phyloP scores from a whole-genome alignment of 177 flowering plant species.

The Vitis hybrid region DNA sequence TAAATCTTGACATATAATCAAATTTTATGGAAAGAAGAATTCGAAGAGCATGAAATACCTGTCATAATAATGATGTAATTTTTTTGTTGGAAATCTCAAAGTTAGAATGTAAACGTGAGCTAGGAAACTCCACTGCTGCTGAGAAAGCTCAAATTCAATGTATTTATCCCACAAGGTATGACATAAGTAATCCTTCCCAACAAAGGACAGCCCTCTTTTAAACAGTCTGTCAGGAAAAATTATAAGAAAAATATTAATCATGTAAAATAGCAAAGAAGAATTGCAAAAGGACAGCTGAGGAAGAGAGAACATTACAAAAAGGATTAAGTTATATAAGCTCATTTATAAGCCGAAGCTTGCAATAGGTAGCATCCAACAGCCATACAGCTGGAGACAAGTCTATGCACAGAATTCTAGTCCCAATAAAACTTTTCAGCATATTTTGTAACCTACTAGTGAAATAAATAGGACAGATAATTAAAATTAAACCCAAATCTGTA shows the following conservation, averaged over 20 bases:
- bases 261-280: not conserved
- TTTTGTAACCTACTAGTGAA: not conserved
- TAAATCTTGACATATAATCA: not conserved
- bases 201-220: conserved; percentile 69
- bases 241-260: not conserved
- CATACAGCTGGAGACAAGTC: too few species aligned
- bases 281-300: not conserved
- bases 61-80: conserved; percentile 61
- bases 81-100: conserved; percentile 74
- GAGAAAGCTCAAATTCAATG: conserved; percentile 72
- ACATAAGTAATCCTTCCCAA: conserved; percentile 82
- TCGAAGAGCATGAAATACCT: conserved; percentile 40
- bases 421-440: too few species aligned
- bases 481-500: too few species aligned
- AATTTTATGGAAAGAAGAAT: not conserved
- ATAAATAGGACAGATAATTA: not conserved
- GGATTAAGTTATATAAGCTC: too few species aligned
- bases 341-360: too few species aligned
- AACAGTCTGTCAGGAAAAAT: conserved; percentile 59
- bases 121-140: conserved; percentile 74
- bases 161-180: conserved; percentile 85
- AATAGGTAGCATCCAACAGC: too few species aligned
- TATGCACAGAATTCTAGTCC: too few species aligned
- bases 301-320: not conserved
- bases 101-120: conserved; percentile 62